phyloP scores from a whole-genome alignment of 106 monocot genomes.

The Agapanthus africanus region DNA sequence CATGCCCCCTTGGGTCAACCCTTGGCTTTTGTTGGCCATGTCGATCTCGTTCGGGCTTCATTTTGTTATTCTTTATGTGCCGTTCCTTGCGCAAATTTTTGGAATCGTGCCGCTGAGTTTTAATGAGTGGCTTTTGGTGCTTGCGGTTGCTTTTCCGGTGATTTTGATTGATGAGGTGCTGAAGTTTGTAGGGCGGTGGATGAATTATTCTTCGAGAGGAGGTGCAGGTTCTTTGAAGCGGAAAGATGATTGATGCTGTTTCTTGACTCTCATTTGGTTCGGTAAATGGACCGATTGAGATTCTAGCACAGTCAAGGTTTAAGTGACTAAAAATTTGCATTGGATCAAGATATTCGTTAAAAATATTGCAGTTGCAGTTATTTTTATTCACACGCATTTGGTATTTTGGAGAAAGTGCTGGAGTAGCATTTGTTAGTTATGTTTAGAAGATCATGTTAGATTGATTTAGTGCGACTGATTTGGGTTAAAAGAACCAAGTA shows the following conservation, averaged over 20 bases:
- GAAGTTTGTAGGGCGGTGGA: slow-evolving; percentile 62
- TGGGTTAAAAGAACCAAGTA: no score
- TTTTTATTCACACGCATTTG: neutral
- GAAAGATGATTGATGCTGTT: slow-evolving; percentile 29
- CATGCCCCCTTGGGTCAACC: slow-evolving; percentile 91
- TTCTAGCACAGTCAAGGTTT: neutral
- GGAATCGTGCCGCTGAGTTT: slow-evolving; percentile 76
- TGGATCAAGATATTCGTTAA: neutral
- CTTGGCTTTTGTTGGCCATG: slow-evolving; percentile 88
- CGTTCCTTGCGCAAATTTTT: slow-evolving; percentile 71
- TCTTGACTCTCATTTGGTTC: neutral
- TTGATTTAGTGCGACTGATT: no score
- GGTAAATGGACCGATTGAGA: neutral
- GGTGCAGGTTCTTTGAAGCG: slow-evolving; percentile 22
- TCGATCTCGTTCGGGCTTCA: slow-evolving; percentile 71
- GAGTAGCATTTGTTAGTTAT: neutral
- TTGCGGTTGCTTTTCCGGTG: slow-evolving; percentile 64
- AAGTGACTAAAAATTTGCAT: neutral
- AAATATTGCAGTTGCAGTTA: neutral
- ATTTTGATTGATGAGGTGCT: slow-evolving; percentile 75
- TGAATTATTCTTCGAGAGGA: neutral
- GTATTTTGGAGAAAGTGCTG: neutral
- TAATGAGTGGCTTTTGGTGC: slow-evolving; percentile 77
- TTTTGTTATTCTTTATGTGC: slow-evolving; percentile 71
- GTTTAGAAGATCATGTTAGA: neutral